A percentile compares a stretch with the other conserved stretches of the same genome.
These are phyloP conservation scores for Mycena haematopus DNA, from an alignment of 768 basidiomycete species.

Conservation along the genomic window DNA sequence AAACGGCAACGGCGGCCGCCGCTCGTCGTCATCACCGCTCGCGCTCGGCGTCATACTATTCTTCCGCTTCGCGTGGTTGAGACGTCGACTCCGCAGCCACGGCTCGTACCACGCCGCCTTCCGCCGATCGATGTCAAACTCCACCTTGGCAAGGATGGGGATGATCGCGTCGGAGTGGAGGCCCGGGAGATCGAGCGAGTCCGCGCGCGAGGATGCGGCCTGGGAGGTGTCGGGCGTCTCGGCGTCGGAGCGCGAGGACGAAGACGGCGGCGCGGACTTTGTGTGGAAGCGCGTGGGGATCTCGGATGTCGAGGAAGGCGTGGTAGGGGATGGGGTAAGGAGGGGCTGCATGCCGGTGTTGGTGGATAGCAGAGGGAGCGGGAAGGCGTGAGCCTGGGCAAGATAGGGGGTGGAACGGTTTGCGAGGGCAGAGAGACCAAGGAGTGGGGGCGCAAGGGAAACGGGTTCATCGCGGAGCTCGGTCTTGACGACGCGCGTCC, in stretches of 20 bases:
- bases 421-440: slow-evolving; percentile 51
- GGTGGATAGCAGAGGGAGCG: slow-evolving; percentile 50
- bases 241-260: slow-evolving; percentile 46
- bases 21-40: neutral
- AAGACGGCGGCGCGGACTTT: slow-evolving; percentile 57
- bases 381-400: slow-evolving; percentile 35
- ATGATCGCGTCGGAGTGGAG: slow-evolving; percentile 68
- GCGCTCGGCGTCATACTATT: neutral
- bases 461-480: slow-evolving; percentile 59
- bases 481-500: slow-evolving; percentile 71
- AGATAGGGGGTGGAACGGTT: slow-evolving; percentile 50
- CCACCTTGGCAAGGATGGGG: slow-evolving; percentile 90
- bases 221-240: slow-evolving; percentile 37
- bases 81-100: slow-evolving; percentile 73
- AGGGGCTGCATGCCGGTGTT: slow-evolving; percentile 39
- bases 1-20: slow-evolving; percentile 16
- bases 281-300: slow-evolving; percentile 43
- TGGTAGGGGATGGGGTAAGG: slow-evolving; percentile 57
- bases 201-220: slow-evolving; percentile 45
- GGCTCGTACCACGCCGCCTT: slow-evolving; percentile 88
- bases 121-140: slow-evolving; percentile 89
- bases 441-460: slow-evolving; percentile 44
- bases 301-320: slow-evolving; percentile 61
- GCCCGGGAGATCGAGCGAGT: slow-evolving; percentile 70
- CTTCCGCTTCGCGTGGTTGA: slow-evolving; percentile 60